Evolutionary conservation across 257 asterid species (phyloP).

Genomic region (Scutellaria galericulata): DNA sequence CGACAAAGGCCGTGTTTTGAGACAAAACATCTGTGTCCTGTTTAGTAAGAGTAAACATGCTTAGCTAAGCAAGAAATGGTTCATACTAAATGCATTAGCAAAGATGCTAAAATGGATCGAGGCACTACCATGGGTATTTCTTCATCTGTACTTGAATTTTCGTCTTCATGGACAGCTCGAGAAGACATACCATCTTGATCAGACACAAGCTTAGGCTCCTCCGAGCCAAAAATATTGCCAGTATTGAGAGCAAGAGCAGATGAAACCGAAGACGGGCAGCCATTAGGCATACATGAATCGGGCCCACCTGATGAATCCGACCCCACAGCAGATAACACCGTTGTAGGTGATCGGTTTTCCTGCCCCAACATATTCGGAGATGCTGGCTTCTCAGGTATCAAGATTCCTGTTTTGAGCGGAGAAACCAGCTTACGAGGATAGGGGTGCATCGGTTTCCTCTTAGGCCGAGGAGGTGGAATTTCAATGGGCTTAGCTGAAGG

Average conservation of each 20-base stretch:
- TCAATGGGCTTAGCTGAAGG: conserved; percentile 62
- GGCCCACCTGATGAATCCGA: conserved; percentile 55
- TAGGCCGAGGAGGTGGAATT: conserved; percentile 98
- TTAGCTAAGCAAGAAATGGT: conserved; percentile 21
- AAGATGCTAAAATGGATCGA: conserved; percentile 12
- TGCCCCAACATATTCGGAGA: conserved; percentile 43
- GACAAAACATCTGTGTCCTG: conserved; percentile 63
- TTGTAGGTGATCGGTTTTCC: conserved; percentile 77
- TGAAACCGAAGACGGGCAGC: conserved; percentile 56
- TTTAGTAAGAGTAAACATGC: conserved; percentile 15
- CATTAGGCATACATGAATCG: conserved; percentile 47
- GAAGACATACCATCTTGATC: conserved; percentile 43
- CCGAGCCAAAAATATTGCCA: conserved; percentile 32
- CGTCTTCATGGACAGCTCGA: conserved; percentile 46
- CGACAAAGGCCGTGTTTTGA: conserved; percentile 36
- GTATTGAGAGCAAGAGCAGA: conserved; percentile 41
- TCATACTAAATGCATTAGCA: not conserved
- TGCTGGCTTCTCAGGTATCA: conserved; percentile 42
- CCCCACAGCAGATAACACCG: conserved; percentile 66
- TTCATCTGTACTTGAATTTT: conserved; percentile 49
- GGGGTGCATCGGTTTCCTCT: conserved; percentile 93
- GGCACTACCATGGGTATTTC: conserved; percentile 53
- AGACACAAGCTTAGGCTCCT: conserved; percentile 37
- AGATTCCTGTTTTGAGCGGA: conserved; percentile 40
- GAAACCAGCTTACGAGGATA: conserved; percentile 82